A percentile compares a stretch with the other conserved stretches of the same genome.
Conservation (phyloP, 495 filamentous ascomycete genomes). For the Daldinia decipiens region DNA sequence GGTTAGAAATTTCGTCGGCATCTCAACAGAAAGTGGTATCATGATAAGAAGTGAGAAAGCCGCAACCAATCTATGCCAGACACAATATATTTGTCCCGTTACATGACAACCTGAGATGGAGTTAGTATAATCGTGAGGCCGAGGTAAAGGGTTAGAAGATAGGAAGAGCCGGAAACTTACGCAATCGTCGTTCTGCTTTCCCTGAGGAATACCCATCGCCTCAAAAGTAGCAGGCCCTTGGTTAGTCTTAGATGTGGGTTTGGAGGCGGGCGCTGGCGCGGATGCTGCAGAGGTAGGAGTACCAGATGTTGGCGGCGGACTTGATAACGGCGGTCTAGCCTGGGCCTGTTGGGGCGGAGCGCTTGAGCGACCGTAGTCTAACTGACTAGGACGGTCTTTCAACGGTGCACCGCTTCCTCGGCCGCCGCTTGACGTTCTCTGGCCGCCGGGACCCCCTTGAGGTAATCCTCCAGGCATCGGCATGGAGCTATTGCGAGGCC, state of each 20-base stretch:
- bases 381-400: constrained; percentile 37
- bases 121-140: constrained; percentile 10
- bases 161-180: constrained; percentile 65
- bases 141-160: neutral
- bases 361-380: constrained; percentile 42
- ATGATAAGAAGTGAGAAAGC: constrained; percentile 40
- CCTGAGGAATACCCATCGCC: constrained; percentile 92
- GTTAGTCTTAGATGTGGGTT: constrained; percentile 58
- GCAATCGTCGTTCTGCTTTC: constrained; percentile 85
- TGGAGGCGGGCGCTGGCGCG: constrained; percentile 52
- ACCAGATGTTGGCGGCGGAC: constrained; percentile 45
- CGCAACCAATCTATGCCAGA: constrained; percentile 27
- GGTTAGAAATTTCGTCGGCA: constrained; percentile 19
- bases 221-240: constrained; percentile 97
- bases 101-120: constrained; percentile 38
- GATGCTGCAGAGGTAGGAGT: constrained; percentile 44
- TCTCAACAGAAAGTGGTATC: constrained; percentile 40
- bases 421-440: constrained; percentile 30
- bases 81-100: constrained; percentile 19
- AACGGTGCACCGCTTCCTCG: constrained; percentile 25
- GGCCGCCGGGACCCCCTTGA: constrained; percentile 38
- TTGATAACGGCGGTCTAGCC: constrained; percentile 47
- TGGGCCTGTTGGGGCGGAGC: constrained; percentile 48
- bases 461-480: constrained; percentile 38
- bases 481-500: constrained; percentile 49